Evolutionary conservation across 352 stramenopile genomes (phyloP).

Genomic region (Porosira glacialis): DNA sequence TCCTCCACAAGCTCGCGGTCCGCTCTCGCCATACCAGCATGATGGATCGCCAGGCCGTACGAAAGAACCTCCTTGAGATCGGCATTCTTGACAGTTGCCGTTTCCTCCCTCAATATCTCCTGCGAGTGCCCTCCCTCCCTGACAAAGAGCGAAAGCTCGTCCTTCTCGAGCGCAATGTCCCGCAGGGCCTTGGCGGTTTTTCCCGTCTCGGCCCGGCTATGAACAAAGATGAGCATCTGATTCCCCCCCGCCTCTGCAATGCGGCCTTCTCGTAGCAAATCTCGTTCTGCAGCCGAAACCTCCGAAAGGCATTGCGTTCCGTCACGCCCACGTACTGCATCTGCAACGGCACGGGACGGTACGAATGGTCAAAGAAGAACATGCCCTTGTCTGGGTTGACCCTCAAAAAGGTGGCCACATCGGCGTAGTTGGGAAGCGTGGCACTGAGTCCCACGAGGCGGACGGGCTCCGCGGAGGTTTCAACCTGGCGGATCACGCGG

Average conservation of each 20-base stretch:
- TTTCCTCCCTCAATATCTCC: slow-evolving; percentile 91
- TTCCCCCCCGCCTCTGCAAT: slow-evolving; percentile 88
- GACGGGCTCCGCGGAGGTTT: slow-evolving; percentile 94
- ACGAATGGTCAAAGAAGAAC: slow-evolving; percentile 99
- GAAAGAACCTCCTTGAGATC: slow-evolving; percentile 98
- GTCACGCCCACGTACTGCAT: slow-evolving; percentile 99
- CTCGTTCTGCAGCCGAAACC: slow-evolving; percentile 98
- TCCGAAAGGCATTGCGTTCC: slow-evolving; percentile 98
- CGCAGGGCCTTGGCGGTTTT: slow-evolving; percentile 94
- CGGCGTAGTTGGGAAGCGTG: slow-evolving; percentile 98
- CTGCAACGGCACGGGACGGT: slow-evolving; percentile 96
- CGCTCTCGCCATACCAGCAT: slow-evolving; percentile 95
- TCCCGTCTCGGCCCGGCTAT: slow-evolving; percentile 96
- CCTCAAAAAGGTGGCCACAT: slow-evolving; percentile 97
- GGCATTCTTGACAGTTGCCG: slow-evolving; percentile 89
- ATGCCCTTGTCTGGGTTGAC: slow-evolving; percentile 96
- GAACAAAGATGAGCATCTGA: slow-evolving; percentile 99
- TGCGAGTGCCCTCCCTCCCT: slow-evolving; percentile 81
- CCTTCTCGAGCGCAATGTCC: slow-evolving; percentile 92
- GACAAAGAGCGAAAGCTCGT: slow-evolving; percentile 91
- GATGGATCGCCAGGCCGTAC: slow-evolving; percentile 98
- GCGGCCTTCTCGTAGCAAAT: slow-evolving; percentile 99
- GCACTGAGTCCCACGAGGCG: slow-evolving; percentile 96
- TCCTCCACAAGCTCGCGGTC: slow-evolving; percentile 98
- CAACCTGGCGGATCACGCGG: slow-evolving; percentile 95